Evolutionary conservation across 768 basidiomycete genomes (phyloP).

Genomic region (Pholiota conissans): DNA sequence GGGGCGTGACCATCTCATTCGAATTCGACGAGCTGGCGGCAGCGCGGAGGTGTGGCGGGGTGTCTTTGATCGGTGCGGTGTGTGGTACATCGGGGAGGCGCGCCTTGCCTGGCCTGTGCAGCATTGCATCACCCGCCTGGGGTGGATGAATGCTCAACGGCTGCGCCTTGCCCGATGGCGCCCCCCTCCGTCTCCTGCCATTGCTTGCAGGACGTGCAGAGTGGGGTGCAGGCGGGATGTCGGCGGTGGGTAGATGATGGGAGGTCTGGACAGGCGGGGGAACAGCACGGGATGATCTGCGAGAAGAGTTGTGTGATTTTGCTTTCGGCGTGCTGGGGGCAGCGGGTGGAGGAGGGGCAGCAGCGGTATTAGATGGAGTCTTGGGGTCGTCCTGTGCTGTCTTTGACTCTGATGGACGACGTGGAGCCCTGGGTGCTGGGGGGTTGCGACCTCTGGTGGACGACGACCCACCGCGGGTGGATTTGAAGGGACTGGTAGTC

Average conservation of each 20-base stretch:
- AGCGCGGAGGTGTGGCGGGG: slow-evolving; percentile 52
- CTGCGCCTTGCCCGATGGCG: no score
- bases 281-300: slow-evolving; percentile 27
- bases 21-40: neutral
- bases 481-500: neutral
- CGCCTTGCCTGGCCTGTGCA: neutral
- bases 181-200: no score
- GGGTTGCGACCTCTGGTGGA: no score
- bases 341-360: no score
- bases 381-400: neutral
- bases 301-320: slow-evolving; percentile 29
- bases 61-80: slow-evolving; percentile 49
- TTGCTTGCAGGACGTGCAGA: slow-evolving; percentile 3
- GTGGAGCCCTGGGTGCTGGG: no score
- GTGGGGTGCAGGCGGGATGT: neutral
- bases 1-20: neutral
- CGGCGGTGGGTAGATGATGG: slow-evolving; percentile 18
- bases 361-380: slow-evolving; percentile 20
- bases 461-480: no score
- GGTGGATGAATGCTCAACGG: neutral
- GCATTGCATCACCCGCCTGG: neutral
- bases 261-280: slow-evolving; percentile 27
- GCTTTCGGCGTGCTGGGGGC: slow-evolving; percentile 22
- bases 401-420: no score
- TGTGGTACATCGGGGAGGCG: slow-evolving; percentile 26